Evolutionary conservation across 768 basidiomycete genomes (phyloP).

Genomic region (Galerina marginata): DNA sequence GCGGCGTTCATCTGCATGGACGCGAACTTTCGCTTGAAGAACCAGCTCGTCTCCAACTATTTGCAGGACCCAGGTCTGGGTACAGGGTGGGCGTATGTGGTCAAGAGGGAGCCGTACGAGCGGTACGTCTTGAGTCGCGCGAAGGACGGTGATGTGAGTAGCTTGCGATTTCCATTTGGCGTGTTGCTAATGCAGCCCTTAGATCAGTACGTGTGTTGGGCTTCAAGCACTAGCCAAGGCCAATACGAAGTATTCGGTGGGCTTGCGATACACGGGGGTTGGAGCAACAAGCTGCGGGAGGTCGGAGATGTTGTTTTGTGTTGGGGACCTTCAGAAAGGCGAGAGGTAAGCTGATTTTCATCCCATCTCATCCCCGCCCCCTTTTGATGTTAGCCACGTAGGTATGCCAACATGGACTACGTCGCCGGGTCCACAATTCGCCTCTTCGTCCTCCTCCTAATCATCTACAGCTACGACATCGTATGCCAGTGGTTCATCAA

Average conservation of each 20-base stretch:
- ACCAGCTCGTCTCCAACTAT: conserved; percentile 13
- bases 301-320: conserved; percentile 26
- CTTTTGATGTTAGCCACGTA: conserved; percentile 18
- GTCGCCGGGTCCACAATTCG: conserved; percentile 4
- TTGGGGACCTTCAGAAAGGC: conserved; percentile 36
- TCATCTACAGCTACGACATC: conserved; percentile 32
- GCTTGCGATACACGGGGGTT: conserved; percentile 27
- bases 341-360: conserved; percentile 26
- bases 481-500: conserved; percentile 33
- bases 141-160: conserved; percentile 3
- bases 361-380: neutral
- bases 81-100: conserved; percentile 7
- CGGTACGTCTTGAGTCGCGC: neutral
- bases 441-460: neutral
- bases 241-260: conserved; percentile 25
- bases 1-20: neutral
- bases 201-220: conserved; percentile 31
- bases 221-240: conserved; percentile 29
- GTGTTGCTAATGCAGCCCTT: neutral
- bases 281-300: conserved; percentile 26
- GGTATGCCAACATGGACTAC: conserved; percentile 22
- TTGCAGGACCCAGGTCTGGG: conserved; percentile 10
- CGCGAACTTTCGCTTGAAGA: conserved; percentile 9
- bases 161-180: neutral
- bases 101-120: conserved; percentile 1